A percentile compares a stretch with the other conserved stretches of the same genome.
These are phyloP conservation scores for Tephrocybe rancida DNA, from an alignment of 768 basidiomycete species.

Conservation along the genomic window DNA sequence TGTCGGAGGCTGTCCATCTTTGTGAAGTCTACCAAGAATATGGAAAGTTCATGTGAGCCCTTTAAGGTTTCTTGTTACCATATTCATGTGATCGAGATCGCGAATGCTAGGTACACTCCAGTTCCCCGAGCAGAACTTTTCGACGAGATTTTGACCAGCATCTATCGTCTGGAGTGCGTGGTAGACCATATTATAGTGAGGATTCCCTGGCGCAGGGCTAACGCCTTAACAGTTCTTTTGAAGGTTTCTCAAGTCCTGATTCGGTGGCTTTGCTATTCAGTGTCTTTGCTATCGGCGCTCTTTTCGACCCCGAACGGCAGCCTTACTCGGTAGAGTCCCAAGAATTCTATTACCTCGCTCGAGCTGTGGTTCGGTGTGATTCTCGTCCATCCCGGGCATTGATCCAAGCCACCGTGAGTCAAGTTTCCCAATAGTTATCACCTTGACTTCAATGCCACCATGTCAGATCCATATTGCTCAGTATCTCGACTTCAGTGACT, in stretches of 20 bases:
- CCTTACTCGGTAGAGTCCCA: constrained; percentile 56
- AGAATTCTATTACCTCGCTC: constrained; percentile 64
- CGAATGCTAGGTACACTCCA: constrained; percentile 50
- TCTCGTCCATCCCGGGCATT: constrained; percentile 57
- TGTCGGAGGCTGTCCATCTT: constrained; percentile 60
- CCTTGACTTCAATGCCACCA: background rate
- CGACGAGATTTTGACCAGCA: constrained; percentile 52
- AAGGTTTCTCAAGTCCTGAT: constrained; percentile 45
- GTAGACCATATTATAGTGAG: background rate
- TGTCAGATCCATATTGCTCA: constrained; percentile 41
- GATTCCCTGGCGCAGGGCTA: background rate
- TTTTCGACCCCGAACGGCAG: constrained; percentile 56
- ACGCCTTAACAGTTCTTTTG: constrained; percentile 34
- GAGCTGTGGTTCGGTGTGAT: constrained; percentile 50
- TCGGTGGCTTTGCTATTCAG: constrained; percentile 64
- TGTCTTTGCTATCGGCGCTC: constrained; percentile 63
- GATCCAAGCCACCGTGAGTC: constrained; percentile 57
- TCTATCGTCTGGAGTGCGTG: constrained; percentile 55
- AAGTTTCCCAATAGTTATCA: background rate
- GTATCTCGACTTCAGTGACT: constrained; percentile 61
- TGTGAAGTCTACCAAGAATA: constrained; percentile 69
- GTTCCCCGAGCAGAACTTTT: constrained; percentile 56
- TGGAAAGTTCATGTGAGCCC: constrained; percentile 56
- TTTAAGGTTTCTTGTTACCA: background rate
- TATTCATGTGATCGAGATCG: background rate